Evolutionary conservation across 2,329 filamentous ascomycete species (phyloP), one percentile per base, ranked within the genome.

Genomic region (Thelonectria rubi): DNA sequence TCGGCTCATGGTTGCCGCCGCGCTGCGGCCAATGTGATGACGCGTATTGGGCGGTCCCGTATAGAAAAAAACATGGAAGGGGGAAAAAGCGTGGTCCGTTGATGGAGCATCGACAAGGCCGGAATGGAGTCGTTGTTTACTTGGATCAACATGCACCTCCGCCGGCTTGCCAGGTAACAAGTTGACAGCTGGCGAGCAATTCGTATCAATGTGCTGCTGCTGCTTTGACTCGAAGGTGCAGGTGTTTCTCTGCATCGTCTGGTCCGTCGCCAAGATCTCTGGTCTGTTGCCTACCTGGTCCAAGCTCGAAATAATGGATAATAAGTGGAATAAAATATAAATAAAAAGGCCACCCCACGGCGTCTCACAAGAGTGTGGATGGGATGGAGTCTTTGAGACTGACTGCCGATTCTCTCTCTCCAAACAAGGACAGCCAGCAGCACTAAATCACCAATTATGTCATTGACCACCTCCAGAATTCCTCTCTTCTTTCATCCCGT

Each of bases 21-120:
- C 26, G 58, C 66, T 67, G 69, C 63, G 62, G 67, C 62, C 63
- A 71, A 58, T 58, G 32, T 60, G 69, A 66, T 70, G 68, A 70
- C 68, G 68, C 68, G 68, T 70, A 49, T 40, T 58, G 50, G 24
- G 15, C 26, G 39, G 39, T 51, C 57, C 51, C 17, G 12, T 43
- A 37, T 37, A 37, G 12, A 37, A 11, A 12, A 26, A 26, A 30
- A 24, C 24, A 24, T 24, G 4, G 7, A 7, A 7, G 7, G 7
- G 7, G 7, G 9, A 21, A 47, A 4, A 47, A 43, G 30, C 24
- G 37, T 24, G 37, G 34, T 37, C 48, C 32, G n/a, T 39, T 50
- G 50, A 24, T 47, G 45, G 24, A 47, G 45, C 21, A 34, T 34
- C 32, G 32, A 34, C 42, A 45, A 45, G 42, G 18, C 18, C 3